Conservation (phyloP, 2,329 filamentous ascomycete species). For the Cryphonectria nitschkei region DNA sequence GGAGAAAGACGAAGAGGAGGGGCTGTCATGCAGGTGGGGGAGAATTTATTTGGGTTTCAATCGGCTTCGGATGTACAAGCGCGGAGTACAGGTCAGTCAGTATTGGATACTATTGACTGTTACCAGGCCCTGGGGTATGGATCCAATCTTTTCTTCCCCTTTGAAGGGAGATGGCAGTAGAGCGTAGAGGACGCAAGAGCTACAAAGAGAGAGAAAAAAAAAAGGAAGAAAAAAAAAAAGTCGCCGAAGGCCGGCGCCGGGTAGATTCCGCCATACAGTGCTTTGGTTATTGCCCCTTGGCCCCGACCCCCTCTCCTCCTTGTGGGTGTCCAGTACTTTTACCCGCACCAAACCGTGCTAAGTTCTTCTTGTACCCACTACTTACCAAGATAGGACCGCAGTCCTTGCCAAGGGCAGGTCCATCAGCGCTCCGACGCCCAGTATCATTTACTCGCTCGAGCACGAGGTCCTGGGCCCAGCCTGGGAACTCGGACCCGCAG, state of each 20-base stretch:
- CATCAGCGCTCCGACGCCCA: not conserved
- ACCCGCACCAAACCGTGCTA: not conserved
- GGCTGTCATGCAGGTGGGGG: constrained; percentile 31
- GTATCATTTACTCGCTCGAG: not conserved
- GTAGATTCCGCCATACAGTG: not conserved
- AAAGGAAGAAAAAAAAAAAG: constrained; percentile 6
- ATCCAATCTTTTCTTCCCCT: not conserved
- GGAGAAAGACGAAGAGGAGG: constrained; percentile 13
- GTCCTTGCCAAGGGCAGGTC: not conserved
- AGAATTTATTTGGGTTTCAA: constrained; percentile 27
- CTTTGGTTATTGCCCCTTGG: not conserved
- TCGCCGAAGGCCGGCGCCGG: constrained; percentile 16
- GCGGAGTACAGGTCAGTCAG: not conserved
- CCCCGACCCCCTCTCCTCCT: not conserved
- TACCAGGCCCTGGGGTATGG: not conserved
- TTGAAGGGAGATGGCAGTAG: not conserved
- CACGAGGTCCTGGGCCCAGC: not conserved
- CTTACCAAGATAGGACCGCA: not conserved
- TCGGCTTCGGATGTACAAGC: constrained; percentile 12
- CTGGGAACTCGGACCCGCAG: not conserved
- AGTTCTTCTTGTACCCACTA: not conserved
- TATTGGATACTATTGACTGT: not conserved
- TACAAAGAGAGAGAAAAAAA: not conserved
- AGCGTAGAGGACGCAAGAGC: not conserved
- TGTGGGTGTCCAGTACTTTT: not conserved